Evolutionary conservation across 2,329 filamentous ascomycete species (phyloP), one percentile per base, ranked within the genome.

Genomic region (Ophiostoma triangulosporum): DNA sequence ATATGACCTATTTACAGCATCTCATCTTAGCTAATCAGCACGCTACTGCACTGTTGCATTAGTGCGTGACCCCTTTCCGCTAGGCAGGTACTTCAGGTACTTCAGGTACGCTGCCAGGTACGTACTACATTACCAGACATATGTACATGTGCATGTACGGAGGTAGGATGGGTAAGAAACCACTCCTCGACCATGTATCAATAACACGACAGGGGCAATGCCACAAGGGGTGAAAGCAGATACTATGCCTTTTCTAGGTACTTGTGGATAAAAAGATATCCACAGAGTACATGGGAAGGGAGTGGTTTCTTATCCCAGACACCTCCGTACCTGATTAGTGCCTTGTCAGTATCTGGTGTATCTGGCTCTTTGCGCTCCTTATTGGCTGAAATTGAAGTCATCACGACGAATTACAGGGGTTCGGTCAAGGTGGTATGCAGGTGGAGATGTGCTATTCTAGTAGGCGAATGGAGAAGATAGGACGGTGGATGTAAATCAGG

Each of bases 1-100:
- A n/a, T n/a, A n/a, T n/a, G n/a, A n/a, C n/a, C n/a, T n/a, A n/a
- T n/a, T n/a, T n/a, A n/a, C 35, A 31, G 29, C 29, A 31, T 31
- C 29, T 31, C 12, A 6, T 6, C 14, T 14, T 9, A 24, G 9
- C 11, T 20, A 24, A 17, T 43, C 20, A 9, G 20, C 20, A 29
- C 43, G 43, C 43, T 46, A 46, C 43, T 46, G 43, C 43, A 46
- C 43, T 17, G 26, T 15, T 46, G 43, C 43, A 46, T 46, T 46
- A 46, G 43, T 17, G 40, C 15, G 26, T 17, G 26, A 46, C 43
- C 43, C 43, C 43, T 46, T 46, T 46, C 43, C 43, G 43, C 43
- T 15, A 29, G 43, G 15, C 43, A n/a, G n/a, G n/a, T n/a, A n/a
- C n/a, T n/a, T n/a, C 43, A 46, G 40, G 40, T 27, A 20, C 20